Evolutionary conservation across 2,329 filamentous ascomycete species (phyloP).

Genomic region (Penicillium expansum): DNA sequence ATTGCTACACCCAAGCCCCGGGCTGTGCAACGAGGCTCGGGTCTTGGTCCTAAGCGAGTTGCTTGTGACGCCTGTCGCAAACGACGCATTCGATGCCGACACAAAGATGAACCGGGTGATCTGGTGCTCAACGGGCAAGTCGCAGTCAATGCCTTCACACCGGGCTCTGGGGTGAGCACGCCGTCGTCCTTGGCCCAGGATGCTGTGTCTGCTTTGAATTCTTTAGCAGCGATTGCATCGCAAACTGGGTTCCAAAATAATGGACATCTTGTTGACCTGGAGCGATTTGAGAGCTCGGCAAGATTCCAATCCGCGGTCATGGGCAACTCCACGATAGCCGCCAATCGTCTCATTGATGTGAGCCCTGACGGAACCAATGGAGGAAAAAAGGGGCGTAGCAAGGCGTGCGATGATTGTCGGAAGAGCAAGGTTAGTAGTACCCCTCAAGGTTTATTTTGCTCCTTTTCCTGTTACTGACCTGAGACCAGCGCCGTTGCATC

Average conservation of each 20-base stretch:
- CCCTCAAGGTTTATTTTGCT: neutral
- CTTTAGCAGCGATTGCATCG: constrained; percentile 39
- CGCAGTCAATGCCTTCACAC: constrained; percentile 30
- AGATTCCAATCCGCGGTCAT: constrained; percentile 28
- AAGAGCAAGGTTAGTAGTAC: constrained; percentile 60
- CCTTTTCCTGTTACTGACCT: constrained; percentile 20
- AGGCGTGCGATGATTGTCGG: constrained; percentile 64
- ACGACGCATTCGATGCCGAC: constrained; percentile 61
- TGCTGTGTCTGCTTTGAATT: constrained; percentile 40
- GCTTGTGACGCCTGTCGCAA: constrained; percentile 63
- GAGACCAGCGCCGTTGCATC: constrained; percentile 59
- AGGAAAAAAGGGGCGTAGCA: constrained; percentile 58
- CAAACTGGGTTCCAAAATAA: constrained; percentile 34
- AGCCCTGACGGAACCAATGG: constrained; percentile 39
- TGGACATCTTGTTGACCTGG: constrained; percentile 23
- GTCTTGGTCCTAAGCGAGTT: constrained; percentile 57
- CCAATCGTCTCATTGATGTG: constrained; percentile 29
- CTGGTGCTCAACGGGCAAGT: constrained; percentile 28
- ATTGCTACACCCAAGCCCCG: constrained; percentile 33
- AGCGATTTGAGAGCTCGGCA: constrained; percentile 30
- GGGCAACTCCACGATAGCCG: constrained; percentile 26
- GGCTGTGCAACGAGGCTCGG: constrained; percentile 55
- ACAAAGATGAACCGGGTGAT: constrained; percentile 54
- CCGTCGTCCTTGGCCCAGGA: constrained; percentile 38
- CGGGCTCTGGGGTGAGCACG: constrained; percentile 27